Base-by-base conservation (phyloP, 495 filamentous ascomycete genomes). In the Tuber indicum region DNA sequence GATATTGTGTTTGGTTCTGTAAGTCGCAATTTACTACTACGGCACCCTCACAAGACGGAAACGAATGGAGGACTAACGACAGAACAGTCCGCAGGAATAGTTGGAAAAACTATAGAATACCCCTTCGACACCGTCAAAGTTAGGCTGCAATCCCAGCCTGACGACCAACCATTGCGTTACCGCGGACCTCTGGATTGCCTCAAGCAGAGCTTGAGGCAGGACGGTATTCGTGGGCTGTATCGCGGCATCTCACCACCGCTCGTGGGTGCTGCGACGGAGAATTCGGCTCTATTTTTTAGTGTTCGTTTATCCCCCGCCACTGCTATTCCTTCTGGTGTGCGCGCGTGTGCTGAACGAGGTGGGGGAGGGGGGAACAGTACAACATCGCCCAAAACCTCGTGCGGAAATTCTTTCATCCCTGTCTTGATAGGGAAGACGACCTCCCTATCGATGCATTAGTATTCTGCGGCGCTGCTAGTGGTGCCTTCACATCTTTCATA, bases 51-150 rank as follows among this genome's bases (percentile, higher is more conserved):
- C 32, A 72, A 47, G 43, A 32, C 21, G 70, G n/a, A 9, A 70
- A 21, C n/a, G 36, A 45, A 36, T 45, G 70, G 72, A 78, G 58
- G 26, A 32, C 69, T 75, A 45, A 75, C 74, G 47, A 71, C 45
- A 74, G 39, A n/a, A 2, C 79, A 94, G 92, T 84, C 90, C 41
- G 94, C 94, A 62, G 96, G 96, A 76, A 91, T 96, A 75, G 92
- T 92, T 39, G 96, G 96, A 77, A 99, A 99, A 86, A 89, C 93
- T 78, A 93, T 99, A 81, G 96, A 99, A 82, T 99, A 96, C 84
- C 96, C 96, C 45, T 98, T 98, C 85, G 96, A 99, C 86, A 99
- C 96, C 0, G 91, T 99, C 81, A 99, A 99, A 87, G 96, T 92
- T 70, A 88, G 89, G 41, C 86, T 93, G 7, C 91, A 93, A 83